Base-by-base conservation (phyloP, 2,329 filamentous ascomycete species). In the Cytospora piceae region DNA sequence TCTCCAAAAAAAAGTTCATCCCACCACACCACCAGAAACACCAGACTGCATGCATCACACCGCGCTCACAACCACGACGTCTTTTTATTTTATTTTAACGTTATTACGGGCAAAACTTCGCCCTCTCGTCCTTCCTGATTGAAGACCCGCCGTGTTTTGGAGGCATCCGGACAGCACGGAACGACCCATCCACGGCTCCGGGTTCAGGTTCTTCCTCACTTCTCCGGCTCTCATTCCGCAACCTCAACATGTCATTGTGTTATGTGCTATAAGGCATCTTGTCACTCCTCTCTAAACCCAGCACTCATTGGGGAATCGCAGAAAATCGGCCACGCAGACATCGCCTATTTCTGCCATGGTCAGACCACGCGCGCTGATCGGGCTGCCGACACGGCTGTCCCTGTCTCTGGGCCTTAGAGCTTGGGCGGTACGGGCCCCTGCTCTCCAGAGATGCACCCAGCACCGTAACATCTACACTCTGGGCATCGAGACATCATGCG, bases 401-500 rank as follows among this genome's bases (percentile, higher is more conserved):
- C 17, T 12, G 31, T 27, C 15, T 39, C 29, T 15, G 32, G 39
- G 37, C 12, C 7, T 22, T 5, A 31, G 15, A n/a, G 9, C 29
- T 42, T 24, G 34, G 20, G n/a, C 20, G 8, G 9, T 39, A 20
- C 29, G 24, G 17, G 7, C 29, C 29, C 11, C 8, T 14, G 9
- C 53, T n/a, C 39, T 51, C 9, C 42, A 20, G 9, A 14, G 31
- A 29, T 51, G 31, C 42, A 31, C 22, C 37, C 61, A 29, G 17
- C 22, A 61, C 27, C 46, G 56, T 58, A 14, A 15, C 7, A 7
- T 63, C 15, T 8, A 3, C 22, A 87, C 85, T 6, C 84, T 94
- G 58, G 91, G 91, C 61, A 93, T 95, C 73, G 92, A 95, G 76
- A 90, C 90, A 12, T 93, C 90, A 3, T 95, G 94, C 82, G 94